Base-by-base conservation (phyloP, 2,329 filamentous ascomycete genomes). In the Graphiopsis chlorocephala region DNA sequence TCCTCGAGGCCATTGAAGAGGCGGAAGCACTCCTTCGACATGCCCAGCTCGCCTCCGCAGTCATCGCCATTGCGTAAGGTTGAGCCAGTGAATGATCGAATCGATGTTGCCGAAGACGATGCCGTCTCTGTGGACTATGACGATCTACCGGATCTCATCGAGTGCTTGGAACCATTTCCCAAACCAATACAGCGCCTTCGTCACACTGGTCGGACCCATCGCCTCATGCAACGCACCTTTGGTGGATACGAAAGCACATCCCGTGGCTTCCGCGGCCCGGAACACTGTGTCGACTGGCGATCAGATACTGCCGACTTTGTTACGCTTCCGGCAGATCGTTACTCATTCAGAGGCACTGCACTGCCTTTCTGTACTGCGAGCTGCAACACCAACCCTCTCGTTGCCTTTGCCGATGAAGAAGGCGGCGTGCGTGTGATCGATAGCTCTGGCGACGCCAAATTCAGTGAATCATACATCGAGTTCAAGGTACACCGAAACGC, bases 341-440 rank as follows among this genome's bases (percentile, higher is more conserved):
- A 88, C 71, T 73, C 76, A 17, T 83, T 84, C 64, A 72, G 77
- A 31, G 81, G 80, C 17, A 75, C 80, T 50, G 80, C 83, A 1
- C 77, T 90, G 38, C 89, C 89, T 4, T 90, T 91, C 73, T 90
- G 87, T 74, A 85, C 85, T 47, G 81, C 85, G 50, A 82, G 85
- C 65, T 90, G 88, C 75, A 89, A 90, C 69, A 88, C 84, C 65
- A 90, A 90, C 74, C 85, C 87, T 8, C 79, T 91, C 11, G 82
- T 91, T 65, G 89, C 89, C 3, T 80, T 90, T 65, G 89, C 88
- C 45, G 88, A 90, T 70, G 89, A 92, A 77, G 86, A 89, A 71
- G 89, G 89, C 23, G 81, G 81, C 25, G 81, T 92, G 57, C 82
- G 87, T 63, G 75, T 91, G 15, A 72, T 91, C 8, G 88, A 91